These are phyloP conservation scores for Neurospora sp. DNA, from an alignment of 495 filamentous ascomycete species.

Conservation along the genomic window DNA sequence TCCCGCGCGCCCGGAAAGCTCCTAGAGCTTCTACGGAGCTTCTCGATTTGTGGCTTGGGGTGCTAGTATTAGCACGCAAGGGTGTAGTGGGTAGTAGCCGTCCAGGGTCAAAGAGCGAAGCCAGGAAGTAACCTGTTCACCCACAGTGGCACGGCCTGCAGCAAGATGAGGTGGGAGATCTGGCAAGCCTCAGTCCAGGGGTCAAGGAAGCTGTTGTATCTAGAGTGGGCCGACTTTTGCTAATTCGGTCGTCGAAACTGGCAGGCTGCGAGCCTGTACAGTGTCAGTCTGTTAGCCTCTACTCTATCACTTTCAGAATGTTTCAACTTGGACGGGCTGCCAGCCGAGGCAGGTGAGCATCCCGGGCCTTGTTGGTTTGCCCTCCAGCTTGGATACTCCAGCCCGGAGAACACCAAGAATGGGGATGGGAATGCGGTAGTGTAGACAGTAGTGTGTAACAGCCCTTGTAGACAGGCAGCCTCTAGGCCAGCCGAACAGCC, in stretches of 20 bases:
- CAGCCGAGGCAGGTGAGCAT: neutral
- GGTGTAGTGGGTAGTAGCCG: conserved; percentile 16
- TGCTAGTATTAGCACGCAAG: conserved; percentile 16
- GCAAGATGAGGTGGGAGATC: conserved; percentile 14
- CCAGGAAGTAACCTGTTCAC: conserved; percentile 12
- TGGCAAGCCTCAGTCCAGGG: conserved; percentile 8
- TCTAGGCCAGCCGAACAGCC: neutral
- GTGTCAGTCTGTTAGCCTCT: neutral
- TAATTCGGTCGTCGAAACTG: neutral
- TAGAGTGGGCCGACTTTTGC: conserved; percentile 10
- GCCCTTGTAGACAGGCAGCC: neutral
- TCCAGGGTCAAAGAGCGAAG: neutral
- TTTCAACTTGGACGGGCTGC: neutral
- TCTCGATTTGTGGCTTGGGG: conserved; percentile 23
- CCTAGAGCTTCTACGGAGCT: conserved; percentile 18
- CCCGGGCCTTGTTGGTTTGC: neutral
- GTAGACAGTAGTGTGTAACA: neutral
- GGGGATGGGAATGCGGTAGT: neutral
- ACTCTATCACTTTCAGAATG: neutral
- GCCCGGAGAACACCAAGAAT: neutral
- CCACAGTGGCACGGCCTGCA: conserved; percentile 14
- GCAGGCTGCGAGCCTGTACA: neutral
- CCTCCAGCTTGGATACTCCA: neutral
- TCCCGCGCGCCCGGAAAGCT: conserved; percentile 14
- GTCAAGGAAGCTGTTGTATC: conserved; percentile 3